Conservation (phyloP, 805 yeast species). For the Saturnispora serradocipensis region DNA sequence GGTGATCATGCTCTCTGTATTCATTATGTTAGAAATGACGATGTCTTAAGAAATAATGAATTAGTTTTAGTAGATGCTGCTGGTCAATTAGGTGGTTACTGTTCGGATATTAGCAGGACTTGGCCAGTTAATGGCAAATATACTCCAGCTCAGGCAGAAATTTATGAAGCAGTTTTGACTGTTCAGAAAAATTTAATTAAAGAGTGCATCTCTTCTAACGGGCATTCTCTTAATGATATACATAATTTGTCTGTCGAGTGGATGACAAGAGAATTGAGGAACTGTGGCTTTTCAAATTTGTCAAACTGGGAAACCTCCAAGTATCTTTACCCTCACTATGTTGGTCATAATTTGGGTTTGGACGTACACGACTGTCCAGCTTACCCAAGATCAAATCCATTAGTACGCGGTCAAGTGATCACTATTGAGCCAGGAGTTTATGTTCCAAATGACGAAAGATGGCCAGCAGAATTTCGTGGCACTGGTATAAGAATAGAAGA, state of each 20-base stretch:
- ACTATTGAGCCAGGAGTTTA: constrained; percentile 96
- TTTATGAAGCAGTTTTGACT: constrained; percentile 80
- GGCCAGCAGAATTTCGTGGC: constrained; percentile 75
- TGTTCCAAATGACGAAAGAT: constrained; percentile 62
- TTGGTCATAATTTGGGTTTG: constrained; percentile 91
- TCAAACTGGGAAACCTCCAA: constrained; percentile 44
- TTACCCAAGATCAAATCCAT: constrained; percentile 42
- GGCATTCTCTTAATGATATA: constrained; percentile 57
- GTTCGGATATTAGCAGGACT: constrained; percentile 91
- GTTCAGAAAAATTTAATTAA: constrained; percentile 75
- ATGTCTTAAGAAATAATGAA: constrained; percentile 64
- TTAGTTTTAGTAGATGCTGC: constrained; percentile 88
- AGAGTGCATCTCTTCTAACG: constrained; percentile 46
- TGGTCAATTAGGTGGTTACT: constrained; percentile 87
- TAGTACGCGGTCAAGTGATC: constrained; percentile 68
- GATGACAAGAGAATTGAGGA: constrained; percentile 55
- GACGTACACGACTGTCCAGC: constrained; percentile 82
- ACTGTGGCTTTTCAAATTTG: constrained; percentile 56
- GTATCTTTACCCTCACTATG: constrained; percentile 79
- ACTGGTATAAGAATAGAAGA: constrained; percentile 95
- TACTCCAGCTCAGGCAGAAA: constrained; percentile 67
- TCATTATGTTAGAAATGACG: constrained; percentile 91
- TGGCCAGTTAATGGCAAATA: constrained; percentile 86
- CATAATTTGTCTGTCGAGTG: constrained; percentile 59
- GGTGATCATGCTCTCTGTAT: constrained; percentile 85